Percentiles rank a stretch among this genome's conserved stretches.
Evolutionary conservation across 257 asterid species (phyloP).

Genomic region (Gentiana macrophylla): DNA sequence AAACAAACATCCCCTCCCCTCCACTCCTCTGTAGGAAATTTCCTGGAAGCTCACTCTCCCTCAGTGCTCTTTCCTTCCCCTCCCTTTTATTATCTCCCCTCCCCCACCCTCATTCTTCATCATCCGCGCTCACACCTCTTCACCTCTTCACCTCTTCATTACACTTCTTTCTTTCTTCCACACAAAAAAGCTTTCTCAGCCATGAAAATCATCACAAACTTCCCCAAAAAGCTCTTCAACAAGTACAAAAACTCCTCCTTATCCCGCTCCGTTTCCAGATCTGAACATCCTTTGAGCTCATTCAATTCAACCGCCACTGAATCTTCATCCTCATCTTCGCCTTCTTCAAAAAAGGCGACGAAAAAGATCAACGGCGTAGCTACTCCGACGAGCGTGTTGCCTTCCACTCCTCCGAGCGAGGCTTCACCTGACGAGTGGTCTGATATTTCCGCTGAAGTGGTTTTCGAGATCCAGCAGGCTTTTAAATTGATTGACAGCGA

Average conservation of each 20-base stretch:
- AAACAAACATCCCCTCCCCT: neutral
- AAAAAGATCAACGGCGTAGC: slow-evolving; percentile 15
- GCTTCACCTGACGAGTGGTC: slow-evolving; percentile 40
- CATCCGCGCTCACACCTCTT: neutral
- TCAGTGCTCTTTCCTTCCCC: slow-evolving; percentile 4
- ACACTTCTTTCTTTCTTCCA: too few relatives aligned
- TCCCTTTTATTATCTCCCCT: slow-evolving; percentile 8
- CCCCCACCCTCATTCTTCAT: slow-evolving; percentile 5
- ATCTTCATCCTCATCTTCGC: slow-evolving; percentile 15
- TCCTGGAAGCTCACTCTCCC: slow-evolving; percentile 52
- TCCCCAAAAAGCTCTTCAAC: slow-evolving; percentile 42
- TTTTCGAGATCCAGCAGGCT: slow-evolving; percentile 33
- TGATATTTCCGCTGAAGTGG: slow-evolving; percentile 8
- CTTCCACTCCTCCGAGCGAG: slow-evolving; percentile 10
- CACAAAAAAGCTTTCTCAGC: neutral
- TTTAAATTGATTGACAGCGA: slow-evolving; percentile 64
- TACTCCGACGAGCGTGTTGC: slow-evolving; percentile 76
- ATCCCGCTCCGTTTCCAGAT: slow-evolving; percentile 14
- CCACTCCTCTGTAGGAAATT: slow-evolving; percentile 33
- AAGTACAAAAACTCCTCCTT: slow-evolving; percentile 1
- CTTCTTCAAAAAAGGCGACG: slow-evolving; percentile 4
- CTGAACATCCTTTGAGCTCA: slow-evolving; percentile 17
- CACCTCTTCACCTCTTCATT: neutral
- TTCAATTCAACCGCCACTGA: slow-evolving; percentile 17
- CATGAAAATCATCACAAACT: slow-evolving; percentile 42